A percentile compares a stretch with the other conserved stretches of the same genome.
These are phyloP conservation scores for Coemansia sp. DNA, from an alignment of 192 early-diverging fungal species.

Conservation along the genomic window DNA sequence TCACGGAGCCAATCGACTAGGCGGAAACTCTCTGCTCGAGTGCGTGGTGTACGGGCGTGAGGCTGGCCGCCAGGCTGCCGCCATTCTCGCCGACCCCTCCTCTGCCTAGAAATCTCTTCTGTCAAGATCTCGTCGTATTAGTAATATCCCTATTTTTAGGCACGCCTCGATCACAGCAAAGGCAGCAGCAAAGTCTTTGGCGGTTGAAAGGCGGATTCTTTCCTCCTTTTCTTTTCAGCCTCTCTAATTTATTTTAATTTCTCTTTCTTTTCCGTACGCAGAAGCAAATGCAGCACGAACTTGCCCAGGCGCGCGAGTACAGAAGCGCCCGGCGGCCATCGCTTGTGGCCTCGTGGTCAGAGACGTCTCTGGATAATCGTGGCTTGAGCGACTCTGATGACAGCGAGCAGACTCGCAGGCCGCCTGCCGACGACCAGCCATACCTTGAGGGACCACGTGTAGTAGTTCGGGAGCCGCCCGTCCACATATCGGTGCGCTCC, in stretches of 20 bases:
- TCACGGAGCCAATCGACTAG: slow-evolving; percentile 95
- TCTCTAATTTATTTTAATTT: not conserved
- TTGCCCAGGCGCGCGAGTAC: slow-evolving; percentile 19
- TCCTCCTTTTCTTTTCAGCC: not conserved
- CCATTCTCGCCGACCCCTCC: not conserved
- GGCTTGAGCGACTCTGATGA: not conserved
- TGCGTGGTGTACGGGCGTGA: slow-evolving; percentile 96
- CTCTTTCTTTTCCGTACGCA: not conserved
- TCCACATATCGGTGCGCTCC: not conserved
- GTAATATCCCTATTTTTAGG: not conserved
- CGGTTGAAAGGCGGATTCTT: not conserved
- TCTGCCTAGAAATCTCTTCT: not conserved
- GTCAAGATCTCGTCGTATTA: not conserved
- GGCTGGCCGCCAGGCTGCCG: slow-evolving; percentile 62
- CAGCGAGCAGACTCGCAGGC: slow-evolving; percentile 2
- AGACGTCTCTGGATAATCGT: slow-evolving; percentile 1
- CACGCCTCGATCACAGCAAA: not conserved
- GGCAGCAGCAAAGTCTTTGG: not conserved
- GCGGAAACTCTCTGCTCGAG: slow-evolving; percentile 88
- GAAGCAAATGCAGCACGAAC: slow-evolving; percentile 8
- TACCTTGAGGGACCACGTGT: not conserved
- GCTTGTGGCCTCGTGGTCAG: slow-evolving; percentile 33
- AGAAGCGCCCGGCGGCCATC: slow-evolving; percentile 21
- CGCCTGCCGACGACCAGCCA: not conserved
- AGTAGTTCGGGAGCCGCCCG: not conserved